Evolutionary conservation across 1,139 yeast genomes (phyloP).

Genomic region (Diutina ranongensis): DNA sequence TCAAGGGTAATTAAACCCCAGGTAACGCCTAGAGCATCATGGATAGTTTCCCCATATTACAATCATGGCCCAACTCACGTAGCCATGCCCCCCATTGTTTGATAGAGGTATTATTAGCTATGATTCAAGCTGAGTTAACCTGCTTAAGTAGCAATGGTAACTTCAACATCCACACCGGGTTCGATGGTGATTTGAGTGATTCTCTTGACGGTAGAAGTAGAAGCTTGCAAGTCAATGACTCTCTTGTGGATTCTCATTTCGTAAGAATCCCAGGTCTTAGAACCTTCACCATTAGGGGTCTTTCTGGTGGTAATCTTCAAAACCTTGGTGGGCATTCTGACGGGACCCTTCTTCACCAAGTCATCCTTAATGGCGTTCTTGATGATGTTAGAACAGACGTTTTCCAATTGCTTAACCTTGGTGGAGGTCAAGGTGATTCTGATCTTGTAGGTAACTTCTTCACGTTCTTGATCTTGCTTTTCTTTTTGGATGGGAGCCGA

Average conservation of each 20-base stretch:
- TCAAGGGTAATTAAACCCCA: slow-evolving; percentile 1
- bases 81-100: slow-evolving; percentile 2
- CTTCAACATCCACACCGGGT: slow-evolving; percentile 32
- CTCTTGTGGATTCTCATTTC: slow-evolving; percentile 99
- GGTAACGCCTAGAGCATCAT: slow-evolving; percentile 6
- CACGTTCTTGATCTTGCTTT: slow-evolving; percentile 51
- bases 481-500: slow-evolving; percentile 76
- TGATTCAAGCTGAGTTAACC: slow-evolving; percentile 1
- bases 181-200: slow-evolving; percentile 86
- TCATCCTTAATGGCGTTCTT: slow-evolving; percentile 75
- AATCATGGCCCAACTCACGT: not conserved
- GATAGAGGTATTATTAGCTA: not conserved
- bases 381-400: slow-evolving; percentile 79
- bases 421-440: slow-evolving; percentile 99
- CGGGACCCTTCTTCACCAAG: slow-evolving; percentile 94
- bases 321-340: slow-evolving; percentile 99
- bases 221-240: slow-evolving; percentile 96
- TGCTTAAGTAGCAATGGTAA: slow-evolving; percentile 20
- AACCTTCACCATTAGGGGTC: slow-evolving; percentile 99
- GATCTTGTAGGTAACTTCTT: slow-evolving; percentile 84
- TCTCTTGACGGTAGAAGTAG: slow-evolving; percentile 87
- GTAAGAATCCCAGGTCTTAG: slow-evolving; percentile 99
- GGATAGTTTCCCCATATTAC: slow-evolving; percentile 3
- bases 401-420: slow-evolving; percentile 97
- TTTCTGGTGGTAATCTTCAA: slow-evolving; percentile 99